Evolutionary conservation across 345 rosid species (phyloP).

Genomic region (Arabidopsis arenosa): DNA sequence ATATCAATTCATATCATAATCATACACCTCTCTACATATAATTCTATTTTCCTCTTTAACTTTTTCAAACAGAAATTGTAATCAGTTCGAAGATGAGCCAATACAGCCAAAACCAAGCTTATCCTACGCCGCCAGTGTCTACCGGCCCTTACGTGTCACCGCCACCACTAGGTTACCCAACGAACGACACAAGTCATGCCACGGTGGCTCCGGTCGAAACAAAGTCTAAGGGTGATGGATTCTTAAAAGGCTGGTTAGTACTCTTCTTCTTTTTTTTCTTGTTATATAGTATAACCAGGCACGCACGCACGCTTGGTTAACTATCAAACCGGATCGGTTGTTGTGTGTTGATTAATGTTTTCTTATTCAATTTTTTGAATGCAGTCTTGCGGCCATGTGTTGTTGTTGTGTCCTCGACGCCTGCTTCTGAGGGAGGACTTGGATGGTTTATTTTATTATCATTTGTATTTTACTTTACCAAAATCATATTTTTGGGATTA

Average conservation of each 20-base stretch:
- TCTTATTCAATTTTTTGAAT: background rate
- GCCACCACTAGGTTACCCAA: slow-evolving; percentile 43
- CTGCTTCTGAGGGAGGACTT: slow-evolving; percentile 39
- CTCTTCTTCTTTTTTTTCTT: background rate
- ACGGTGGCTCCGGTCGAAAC: slow-evolving; percentile 38
- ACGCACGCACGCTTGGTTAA: background rate
- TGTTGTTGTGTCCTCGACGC: slow-evolving; percentile 46
- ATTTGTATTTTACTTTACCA: background rate
- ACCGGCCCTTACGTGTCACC: slow-evolving; percentile 41
- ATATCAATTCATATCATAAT: background rate
- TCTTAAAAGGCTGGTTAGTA: slow-evolving; percentile 47
- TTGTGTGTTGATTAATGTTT: background rate
- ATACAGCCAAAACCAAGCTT: slow-evolving; percentile 40
- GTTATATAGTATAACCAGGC: too few relatives aligned
- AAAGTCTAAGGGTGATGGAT: slow-evolving; percentile 47
- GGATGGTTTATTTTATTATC: slow-evolving; percentile 9
- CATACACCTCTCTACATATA: background rate
- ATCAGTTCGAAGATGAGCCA: slow-evolving; percentile 36
- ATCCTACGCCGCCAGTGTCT: slow-evolving; percentile 41
- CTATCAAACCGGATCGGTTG: slow-evolving; percentile 3
- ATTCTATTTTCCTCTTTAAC: background rate
- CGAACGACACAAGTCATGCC: slow-evolving; percentile 32
- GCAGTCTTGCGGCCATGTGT: slow-evolving; percentile 47
- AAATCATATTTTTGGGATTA: slow-evolving; percentile 11
- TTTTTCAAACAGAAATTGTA: background rate